A percentile compares a stretch with the other conserved stretches of the same genome.
These are phyloP conservation scores for Fusarium torulosum DNA, from an alignment of 2,329 filamentous ascomycete genomes.

Conservation along the genomic window DNA sequence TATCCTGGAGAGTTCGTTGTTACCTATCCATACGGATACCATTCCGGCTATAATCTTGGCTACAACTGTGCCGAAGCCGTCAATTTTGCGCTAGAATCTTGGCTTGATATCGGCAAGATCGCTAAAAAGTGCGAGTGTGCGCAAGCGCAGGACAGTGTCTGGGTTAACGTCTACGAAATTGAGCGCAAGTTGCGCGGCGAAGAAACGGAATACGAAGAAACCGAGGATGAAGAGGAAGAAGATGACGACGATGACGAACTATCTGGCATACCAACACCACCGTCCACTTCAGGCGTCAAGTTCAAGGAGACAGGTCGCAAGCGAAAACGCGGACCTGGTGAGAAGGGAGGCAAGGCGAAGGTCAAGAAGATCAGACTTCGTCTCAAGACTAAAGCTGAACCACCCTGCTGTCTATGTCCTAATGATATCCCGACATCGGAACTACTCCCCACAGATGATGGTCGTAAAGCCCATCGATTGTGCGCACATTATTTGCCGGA, in stretches of 20 bases:
- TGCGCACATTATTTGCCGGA: slow-evolving; percentile 94
- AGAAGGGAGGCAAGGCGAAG: slow-evolving; percentile 62
- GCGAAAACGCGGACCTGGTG: slow-evolving; percentile 59
- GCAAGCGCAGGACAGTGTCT: slow-evolving; percentile 94
- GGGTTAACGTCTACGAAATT: slow-evolving; percentile 97
- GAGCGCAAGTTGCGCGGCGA: slow-evolving; percentile 94
- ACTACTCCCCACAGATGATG: slow-evolving; percentile 88
- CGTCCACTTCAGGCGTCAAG: slow-evolving; percentile 78
- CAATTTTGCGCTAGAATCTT: slow-evolving; percentile 96
- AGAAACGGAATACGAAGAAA: slow-evolving; percentile 85
- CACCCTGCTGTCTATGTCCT: slow-evolving; percentile 91
- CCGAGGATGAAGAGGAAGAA: slow-evolving; percentile 77
- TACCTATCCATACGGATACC: slow-evolving; percentile 97
- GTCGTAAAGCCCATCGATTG: slow-evolving; percentile 85
- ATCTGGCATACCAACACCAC: slow-evolving; percentile 82
- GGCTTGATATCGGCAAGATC: slow-evolving; percentile 94
- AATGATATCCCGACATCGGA: slow-evolving; percentile 87
- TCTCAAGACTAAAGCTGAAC: slow-evolving; percentile 76
- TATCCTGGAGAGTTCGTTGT: slow-evolving; percentile 98
- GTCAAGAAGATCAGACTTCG: slow-evolving; percentile 86
- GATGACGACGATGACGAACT: slow-evolving; percentile 73
- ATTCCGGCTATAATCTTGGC: slow-evolving; percentile 96
- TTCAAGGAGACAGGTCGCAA: slow-evolving; percentile 73
- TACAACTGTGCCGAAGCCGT: slow-evolving; percentile 99
- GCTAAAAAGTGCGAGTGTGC: slow-evolving; percentile 98